Evolutionary conservation across 371 early-diverging fungal species (phyloP), one percentile per base, ranked within the genome.

Genomic region (Cokeromyces recurvatus): DNA sequence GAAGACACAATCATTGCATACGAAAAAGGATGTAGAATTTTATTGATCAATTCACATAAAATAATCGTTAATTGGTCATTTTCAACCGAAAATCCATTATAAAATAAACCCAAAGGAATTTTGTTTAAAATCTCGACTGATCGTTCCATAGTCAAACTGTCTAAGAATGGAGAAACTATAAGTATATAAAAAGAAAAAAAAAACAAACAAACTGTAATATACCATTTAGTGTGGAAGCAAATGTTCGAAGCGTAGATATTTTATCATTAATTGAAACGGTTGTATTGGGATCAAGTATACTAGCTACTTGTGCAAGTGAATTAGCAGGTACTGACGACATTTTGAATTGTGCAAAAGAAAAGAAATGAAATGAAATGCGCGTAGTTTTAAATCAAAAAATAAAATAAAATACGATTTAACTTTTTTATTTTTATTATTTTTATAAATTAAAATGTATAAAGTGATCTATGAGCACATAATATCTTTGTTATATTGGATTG

Each of bases 141-240:
- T 46, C 51, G 42, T 22, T 65, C 66, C 22, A 58, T 27, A 21
- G 57, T 22, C 10, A 57, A 22, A 14, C 31, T 22, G 9, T 57
- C 61, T 60, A 31, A 43, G 9, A 7, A n/a, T n/a, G n/a, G n/a
- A n/a, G n/a, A n/a, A n/a, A n/a, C n/a, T n/a, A n/a, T n/a, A n/a
- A 27, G 29, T 27, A 27, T 27, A 23, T 9, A 20, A 38, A 20
- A 17, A 9, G 35, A 34, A 34, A 15, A 34, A 4, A 34, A n/a
- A 14, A 9, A n/a, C 35, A 14, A 11, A 24, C n/a, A 19, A 32
- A 12, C 4, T 3, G 1, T 11, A 31, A 48, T 27, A 36, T 51
- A 66, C 70, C 70, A 52, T 51, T 47, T 35, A 71, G 45, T 10
- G 62, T 42, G 4, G 53, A 23, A n/a, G 59, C 38, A 21, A 71